Conservation (phyloP, 495 filamentous ascomycete species). For the Penicillium ucsense region DNA sequence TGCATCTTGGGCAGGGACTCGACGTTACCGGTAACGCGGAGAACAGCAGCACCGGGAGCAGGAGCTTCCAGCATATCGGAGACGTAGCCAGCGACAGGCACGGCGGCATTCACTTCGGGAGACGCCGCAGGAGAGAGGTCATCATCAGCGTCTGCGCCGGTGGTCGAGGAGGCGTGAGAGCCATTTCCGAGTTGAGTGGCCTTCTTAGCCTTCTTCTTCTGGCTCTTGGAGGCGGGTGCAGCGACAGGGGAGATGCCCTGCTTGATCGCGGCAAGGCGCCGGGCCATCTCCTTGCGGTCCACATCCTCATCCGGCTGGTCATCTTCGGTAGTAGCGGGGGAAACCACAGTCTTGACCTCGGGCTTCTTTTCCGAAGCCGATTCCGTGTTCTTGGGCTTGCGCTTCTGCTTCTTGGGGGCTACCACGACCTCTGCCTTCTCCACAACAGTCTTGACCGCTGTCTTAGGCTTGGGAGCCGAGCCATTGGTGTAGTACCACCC, state of each 20-base stretch:
- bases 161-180: conserved; percentile 55
- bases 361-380: conserved; percentile 17
- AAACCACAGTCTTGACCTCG: conserved; percentile 30
- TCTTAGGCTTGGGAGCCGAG: conserved; percentile 25
- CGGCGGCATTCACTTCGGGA: conserved; percentile 42
- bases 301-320: conserved; percentile 49
- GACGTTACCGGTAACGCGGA: conserved; percentile 59
- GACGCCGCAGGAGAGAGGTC: conserved; percentile 60
- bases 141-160: conserved; percentile 73
- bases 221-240: conserved; percentile 31
- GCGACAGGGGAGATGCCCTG: conserved; percentile 44
- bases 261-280: conserved; percentile 56
- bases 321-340: conserved; percentile 26
- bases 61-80: conserved; percentile 81
- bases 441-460: conserved; percentile 17
- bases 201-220: conserved; percentile 55
- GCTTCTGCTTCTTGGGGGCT: conserved; percentile 34
- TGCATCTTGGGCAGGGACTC: conserved; percentile 54
- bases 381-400: conserved; percentile 29
- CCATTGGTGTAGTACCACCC: conserved; percentile 41
- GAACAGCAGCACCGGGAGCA: conserved; percentile 57
- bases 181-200: conserved; percentile 21
- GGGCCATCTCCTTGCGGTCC: conserved; percentile 64
- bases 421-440: conserved; percentile 28
- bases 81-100: conserved; percentile 47